A percentile compares a stretch with the other conserved stretches of the same genome.
phyloP scores from a whole-genome alignment of 257 asterid species.

The Osmanthus fragrans region DNA sequence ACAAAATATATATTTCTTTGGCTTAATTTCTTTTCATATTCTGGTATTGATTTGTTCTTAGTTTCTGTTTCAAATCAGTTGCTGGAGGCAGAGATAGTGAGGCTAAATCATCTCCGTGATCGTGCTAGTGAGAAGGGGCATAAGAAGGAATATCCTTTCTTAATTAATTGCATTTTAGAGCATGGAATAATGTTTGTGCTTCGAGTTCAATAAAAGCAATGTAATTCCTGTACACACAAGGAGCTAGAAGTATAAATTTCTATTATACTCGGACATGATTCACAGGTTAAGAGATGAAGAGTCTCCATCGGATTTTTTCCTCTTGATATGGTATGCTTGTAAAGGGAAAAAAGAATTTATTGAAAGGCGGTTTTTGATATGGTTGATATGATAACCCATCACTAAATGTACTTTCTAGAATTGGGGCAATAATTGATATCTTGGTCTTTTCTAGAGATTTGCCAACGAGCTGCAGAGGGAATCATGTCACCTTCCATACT shows the following conservation, averaged over 20 bases:
- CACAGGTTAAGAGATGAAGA: constrained; percentile 1
- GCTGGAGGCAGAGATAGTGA: constrained; percentile 53
- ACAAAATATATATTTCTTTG: not conserved
- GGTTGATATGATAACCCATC: not conserved
- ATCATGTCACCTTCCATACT: not conserved
- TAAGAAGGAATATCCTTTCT: constrained; percentile 67
- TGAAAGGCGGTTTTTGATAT: not conserved
- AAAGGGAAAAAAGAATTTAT: constrained; percentile 1
- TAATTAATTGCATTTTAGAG: constrained; percentile 3
- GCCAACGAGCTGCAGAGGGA: not conserved
- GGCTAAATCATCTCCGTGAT: constrained; percentile 58
- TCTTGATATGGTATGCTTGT: not conserved
- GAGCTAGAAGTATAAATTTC: constrained; percentile 14
- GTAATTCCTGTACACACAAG: constrained; percentile 1
- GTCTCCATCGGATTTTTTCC: not conserved
- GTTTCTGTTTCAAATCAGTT: constrained; percentile 28
- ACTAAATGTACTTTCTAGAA: not conserved
- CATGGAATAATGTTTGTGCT: constrained; percentile 1
- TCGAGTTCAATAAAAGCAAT: not conserved
- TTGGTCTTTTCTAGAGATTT: not conserved
- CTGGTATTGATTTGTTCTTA: constrained; percentile 12
- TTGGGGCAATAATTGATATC: not conserved
- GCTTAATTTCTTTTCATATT: not conserved
- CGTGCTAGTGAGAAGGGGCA: constrained; percentile 68
- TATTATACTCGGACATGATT: not conserved